These are phyloP conservation scores for Beauveria australis DNA, from an alignment of 2,329 filamentous ascomycete genomes.

Conservation along the genomic window DNA sequence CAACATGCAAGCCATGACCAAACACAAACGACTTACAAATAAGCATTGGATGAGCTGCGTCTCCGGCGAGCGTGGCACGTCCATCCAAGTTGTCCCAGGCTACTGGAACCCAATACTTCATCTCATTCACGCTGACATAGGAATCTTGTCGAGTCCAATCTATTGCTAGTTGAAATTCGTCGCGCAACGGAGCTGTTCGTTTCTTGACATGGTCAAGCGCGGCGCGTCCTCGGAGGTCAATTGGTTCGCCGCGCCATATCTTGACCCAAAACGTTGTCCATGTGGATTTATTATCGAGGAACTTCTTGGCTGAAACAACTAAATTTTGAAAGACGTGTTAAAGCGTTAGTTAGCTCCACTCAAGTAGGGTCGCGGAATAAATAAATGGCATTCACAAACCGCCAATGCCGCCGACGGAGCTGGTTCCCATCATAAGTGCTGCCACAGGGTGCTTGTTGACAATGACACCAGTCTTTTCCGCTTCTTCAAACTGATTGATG, in stretches of 20 bases:
- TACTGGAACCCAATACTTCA: constrained; percentile 28
- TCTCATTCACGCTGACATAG: constrained; percentile 25
- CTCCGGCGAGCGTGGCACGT: constrained; percentile 29
- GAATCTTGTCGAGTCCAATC: constrained; percentile 27
- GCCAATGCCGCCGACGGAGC: constrained; percentile 21
- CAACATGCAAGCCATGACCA: background rate
- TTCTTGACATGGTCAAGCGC: constrained; percentile 25
- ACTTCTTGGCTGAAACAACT: constrained; percentile 20
- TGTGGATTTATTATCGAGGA: constrained; percentile 16
- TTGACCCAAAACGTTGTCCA: constrained; percentile 30
- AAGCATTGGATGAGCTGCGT: constrained; percentile 37
- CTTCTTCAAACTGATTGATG: constrained; percentile 19
- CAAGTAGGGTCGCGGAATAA: too few species aligned
- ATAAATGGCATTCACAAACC: constrained; percentile 17
- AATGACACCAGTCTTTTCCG: constrained; percentile 19
- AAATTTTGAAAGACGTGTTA: background rate
- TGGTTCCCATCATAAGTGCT: constrained; percentile 22
- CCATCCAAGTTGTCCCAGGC: constrained; percentile 24
- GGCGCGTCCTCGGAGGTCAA: constrained; percentile 24
- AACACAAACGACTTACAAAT: constrained; percentile 21
- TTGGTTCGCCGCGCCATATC: constrained; percentile 23
- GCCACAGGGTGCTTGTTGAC: constrained; percentile 23
- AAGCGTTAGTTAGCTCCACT: background rate
- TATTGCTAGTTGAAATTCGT: constrained; percentile 25
- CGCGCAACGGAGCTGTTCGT: constrained; percentile 19